Conservation (phyloP, 805 yeast genomes). For the baker's yeast (Saccharomyces cerevisiae) region DNA sequence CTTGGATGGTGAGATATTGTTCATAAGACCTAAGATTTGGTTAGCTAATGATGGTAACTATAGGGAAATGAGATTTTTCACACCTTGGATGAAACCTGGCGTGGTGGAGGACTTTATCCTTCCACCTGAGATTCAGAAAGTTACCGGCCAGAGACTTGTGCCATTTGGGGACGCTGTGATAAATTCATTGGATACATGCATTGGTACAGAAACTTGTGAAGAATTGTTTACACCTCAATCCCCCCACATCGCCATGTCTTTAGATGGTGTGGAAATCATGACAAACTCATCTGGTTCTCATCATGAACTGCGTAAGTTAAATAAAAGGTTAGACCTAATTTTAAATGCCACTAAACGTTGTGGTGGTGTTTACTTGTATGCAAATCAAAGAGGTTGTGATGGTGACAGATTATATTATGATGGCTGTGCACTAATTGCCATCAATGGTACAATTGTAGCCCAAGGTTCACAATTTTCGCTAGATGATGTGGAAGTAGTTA, state of each 20-base stretch:
- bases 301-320: constrained; percentile 85
- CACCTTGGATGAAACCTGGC: constrained; percentile 84
- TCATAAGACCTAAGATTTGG: constrained; percentile 88
- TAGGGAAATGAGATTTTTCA: constrained; percentile 93
- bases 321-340: constrained; percentile 76
- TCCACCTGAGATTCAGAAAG: constrained; percentile 58
- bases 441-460: constrained; percentile 85
- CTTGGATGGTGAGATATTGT: constrained; percentile 64
- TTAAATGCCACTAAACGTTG: constrained; percentile 90
- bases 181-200: constrained; percentile 72
- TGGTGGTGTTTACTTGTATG: constrained; percentile 89
- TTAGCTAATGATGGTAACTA: constrained; percentile 97
- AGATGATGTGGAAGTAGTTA: constrained; percentile 84
- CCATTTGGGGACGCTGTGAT: constrained; percentile 88
- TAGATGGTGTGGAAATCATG: constrained; percentile 95
- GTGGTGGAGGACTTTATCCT: constrained; percentile 64
- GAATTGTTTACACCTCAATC: constrained; percentile 94
- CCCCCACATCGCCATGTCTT: constrained; percentile 84
- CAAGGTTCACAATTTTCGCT: constrained; percentile 89
- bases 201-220: constrained; percentile 98
- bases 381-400: constrained; percentile 96
- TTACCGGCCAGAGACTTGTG: constrained; percentile 61
- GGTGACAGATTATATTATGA: constrained; percentile 96
- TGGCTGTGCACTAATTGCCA: constrained; percentile 91
- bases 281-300: constrained; percentile 97